These are phyloP conservation scores for Alternaria gansuensis DNA, from an alignment of 2,329 filamentous ascomycete genomes.

Conservation along the genomic window DNA sequence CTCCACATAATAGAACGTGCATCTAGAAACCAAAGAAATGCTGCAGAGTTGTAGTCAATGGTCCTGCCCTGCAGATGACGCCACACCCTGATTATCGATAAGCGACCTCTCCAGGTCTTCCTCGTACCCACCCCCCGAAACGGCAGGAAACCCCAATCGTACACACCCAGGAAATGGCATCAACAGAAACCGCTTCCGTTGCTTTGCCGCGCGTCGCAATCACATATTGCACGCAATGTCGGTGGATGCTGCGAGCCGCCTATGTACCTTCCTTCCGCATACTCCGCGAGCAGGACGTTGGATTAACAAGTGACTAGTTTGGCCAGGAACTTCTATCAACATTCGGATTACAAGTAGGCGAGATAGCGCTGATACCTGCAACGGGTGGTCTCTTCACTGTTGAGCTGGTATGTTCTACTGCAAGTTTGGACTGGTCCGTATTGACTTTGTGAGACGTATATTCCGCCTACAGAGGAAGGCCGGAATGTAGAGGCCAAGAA, in stretches of 20 bases:
- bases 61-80: constrained; percentile 4
- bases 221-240: constrained; percentile 91
- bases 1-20: no score
- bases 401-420: constrained; percentile 59
- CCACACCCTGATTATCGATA: constrained; percentile 23
- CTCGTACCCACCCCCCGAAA: not conserved
- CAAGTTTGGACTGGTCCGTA: not conserved
- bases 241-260: constrained; percentile 87
- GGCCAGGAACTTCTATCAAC: constrained; percentile 95
- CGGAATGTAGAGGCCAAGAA: constrained; percentile 51
- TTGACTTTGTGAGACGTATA: constrained; percentile 37
- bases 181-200: constrained; percentile 37
- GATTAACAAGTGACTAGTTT: constrained; percentile 64
- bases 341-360: constrained; percentile 82
- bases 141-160: not conserved
- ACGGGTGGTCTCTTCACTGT: constrained; percentile 87
- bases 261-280: constrained; percentile 67
- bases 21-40: no score
- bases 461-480: constrained; percentile 21
- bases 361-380: constrained; percentile 84
- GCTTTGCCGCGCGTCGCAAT: constrained; percentile 80
- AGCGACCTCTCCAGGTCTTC: constrained; percentile 2
- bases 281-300: not conserved
- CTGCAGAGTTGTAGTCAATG: no score
- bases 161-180: constrained; percentile 32